phyloP scores from a whole-genome alignment of 2,329 filamentous ascomycete species.

The Leptographium lundbergii region DNA sequence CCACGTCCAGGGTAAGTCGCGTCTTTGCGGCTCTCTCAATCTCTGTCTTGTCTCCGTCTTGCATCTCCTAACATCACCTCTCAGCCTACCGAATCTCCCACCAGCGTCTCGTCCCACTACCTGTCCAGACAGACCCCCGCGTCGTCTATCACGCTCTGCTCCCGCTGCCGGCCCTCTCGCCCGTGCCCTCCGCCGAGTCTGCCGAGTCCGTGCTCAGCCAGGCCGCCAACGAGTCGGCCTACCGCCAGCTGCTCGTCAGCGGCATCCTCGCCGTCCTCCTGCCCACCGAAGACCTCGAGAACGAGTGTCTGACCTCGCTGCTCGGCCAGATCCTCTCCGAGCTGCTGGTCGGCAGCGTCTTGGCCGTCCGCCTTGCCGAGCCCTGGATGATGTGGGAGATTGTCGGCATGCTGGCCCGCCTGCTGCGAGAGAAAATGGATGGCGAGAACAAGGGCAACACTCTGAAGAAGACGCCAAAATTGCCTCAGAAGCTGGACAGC shows the following conservation, averaged over 20 bases:
- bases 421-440: slow-evolving; percentile 18
- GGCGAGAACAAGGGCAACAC: not conserved
- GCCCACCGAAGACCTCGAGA: slow-evolving; percentile 85
- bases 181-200: slow-evolving; percentile 50
- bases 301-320: slow-evolving; percentile 69
- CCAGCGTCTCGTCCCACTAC: slow-evolving; percentile 41
- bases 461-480: no score
- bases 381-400: slow-evolving; percentile 83
- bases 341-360: slow-evolving; percentile 71
- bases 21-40: not conserved
- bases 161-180: slow-evolving; percentile 69
- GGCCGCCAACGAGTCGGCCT: slow-evolving; percentile 63
- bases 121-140: slow-evolving; percentile 48
- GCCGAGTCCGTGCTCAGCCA: slow-evolving; percentile 46
- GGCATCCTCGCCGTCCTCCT: slow-evolving; percentile 71
- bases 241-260: slow-evolving; percentile 80
- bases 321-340: slow-evolving; percentile 83
- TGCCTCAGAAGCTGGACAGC: not conserved
- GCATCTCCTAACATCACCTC: not conserved
- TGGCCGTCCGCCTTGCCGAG: slow-evolving; percentile 71
- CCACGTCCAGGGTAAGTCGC: slow-evolving; percentile 58
- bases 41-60: not conserved
- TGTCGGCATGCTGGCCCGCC: slow-evolving; percentile 56
- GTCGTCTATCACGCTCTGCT: slow-evolving; percentile 73
- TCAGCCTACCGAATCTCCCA: slow-evolving; percentile 63